Evolutionary conservation across 345 rosid species (phyloP).

Genomic region (Syzygium aqueum): DNA sequence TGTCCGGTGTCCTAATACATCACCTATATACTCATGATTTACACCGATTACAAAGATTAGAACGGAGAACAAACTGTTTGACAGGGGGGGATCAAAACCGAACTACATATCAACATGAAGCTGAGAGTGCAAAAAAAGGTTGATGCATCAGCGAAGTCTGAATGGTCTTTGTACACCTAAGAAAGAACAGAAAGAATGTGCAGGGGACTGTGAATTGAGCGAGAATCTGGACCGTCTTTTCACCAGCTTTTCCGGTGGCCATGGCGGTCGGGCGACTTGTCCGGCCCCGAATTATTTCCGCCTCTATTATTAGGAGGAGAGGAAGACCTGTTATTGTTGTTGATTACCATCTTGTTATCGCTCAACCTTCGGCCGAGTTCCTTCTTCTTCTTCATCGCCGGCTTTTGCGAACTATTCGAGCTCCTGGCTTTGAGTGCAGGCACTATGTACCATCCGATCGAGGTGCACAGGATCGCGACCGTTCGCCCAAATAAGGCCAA

Average conservation of each 20-base stretch:
- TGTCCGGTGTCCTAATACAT: not conserved
- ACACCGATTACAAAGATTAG: slow-evolving; percentile 7
- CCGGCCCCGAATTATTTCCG: not conserved
- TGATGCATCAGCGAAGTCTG: not conserved
- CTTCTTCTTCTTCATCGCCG: slow-evolving; percentile 32
- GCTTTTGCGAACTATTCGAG: slow-evolving; percentile 1
- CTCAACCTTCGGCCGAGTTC: slow-evolving; percentile 30
- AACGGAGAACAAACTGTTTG: not conserved
- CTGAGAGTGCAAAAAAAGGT: not conserved
- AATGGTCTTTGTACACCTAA: not conserved
- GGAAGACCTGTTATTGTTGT: not conserved
- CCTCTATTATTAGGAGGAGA: slow-evolving; percentile 13
- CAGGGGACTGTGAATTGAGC: not conserved
- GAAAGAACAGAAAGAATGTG: not conserved
- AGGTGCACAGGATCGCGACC: slow-evolving; percentile 45
- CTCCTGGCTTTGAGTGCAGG: slow-evolving; percentile 30
- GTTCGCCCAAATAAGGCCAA: slow-evolving; percentile 58
- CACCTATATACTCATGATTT: slow-evolving; percentile 1
- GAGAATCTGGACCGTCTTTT: not conserved
- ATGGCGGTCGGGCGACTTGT: slow-evolving; percentile 1
- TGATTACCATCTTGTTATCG: slow-evolving; percentile 14
- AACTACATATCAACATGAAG: not conserved
- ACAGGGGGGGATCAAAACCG: not conserved
- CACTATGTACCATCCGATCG: slow-evolving; percentile 61
- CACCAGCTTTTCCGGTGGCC: slow-evolving; percentile 21